Percentiles rank a stretch among this genome's conserved stretches.
Evolutionary conservation across 331 rosid species (phyloP).

Genomic region (Stylosanthes scabra): DNA sequence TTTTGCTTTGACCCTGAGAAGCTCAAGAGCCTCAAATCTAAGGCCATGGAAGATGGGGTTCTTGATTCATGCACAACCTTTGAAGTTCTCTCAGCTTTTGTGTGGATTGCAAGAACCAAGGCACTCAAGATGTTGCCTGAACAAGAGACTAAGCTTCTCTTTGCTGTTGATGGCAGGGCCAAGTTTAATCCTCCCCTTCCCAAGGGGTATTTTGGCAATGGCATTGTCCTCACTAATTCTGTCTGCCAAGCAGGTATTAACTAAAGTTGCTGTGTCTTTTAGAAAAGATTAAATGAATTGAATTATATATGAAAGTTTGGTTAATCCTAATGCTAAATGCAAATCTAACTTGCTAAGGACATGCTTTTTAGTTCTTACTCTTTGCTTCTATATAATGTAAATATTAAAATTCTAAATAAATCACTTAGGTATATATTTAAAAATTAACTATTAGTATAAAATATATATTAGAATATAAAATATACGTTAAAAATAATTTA

Average conservation of each 20-base stretch:
- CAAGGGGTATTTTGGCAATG: conserved; percentile 81
- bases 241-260: conserved; percentile 57
- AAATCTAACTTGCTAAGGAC: no score
- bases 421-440: no score
- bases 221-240: conserved; percentile 69
- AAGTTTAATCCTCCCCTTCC: conserved; percentile 70
- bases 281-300: no score
- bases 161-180: conserved; percentile 79
- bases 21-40: conserved; percentile 59
- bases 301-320: no score
- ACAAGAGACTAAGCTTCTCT: conserved; percentile 73
- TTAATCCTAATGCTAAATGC: no score
- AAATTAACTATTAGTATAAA: no score
- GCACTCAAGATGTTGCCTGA: conserved; percentile 62
- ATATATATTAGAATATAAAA: no score
- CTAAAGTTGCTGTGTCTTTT: no score
- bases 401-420: no score
- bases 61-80: conserved; percentile 70
- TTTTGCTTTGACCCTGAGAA: conserved; percentile 72
- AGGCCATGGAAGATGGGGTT: conserved; percentile 61
- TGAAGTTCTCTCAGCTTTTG: conserved; percentile 81
- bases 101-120: conserved; percentile 72
- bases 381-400: no score
- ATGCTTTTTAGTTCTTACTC: no score
- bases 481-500: no score